These are phyloP conservation scores for Elsinoe arachidis DNA, from an alignment of 2,329 filamentous ascomycete species.

Conservation along the genomic window DNA sequence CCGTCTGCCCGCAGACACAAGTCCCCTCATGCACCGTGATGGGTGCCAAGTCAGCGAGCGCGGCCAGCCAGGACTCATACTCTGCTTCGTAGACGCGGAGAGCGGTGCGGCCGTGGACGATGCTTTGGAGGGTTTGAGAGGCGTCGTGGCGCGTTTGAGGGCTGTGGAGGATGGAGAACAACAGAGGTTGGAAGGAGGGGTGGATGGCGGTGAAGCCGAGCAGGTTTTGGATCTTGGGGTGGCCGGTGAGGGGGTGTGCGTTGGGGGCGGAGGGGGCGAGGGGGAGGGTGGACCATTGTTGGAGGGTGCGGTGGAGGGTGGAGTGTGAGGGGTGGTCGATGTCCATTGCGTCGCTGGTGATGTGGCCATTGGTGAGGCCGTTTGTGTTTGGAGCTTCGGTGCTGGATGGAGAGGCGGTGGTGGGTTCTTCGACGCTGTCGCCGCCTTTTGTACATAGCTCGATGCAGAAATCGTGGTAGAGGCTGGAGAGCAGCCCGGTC, in stretches of 20 bases:
- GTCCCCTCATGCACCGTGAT: conserved; percentile 1
- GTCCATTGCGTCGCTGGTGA: neutral
- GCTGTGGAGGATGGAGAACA: neutral
- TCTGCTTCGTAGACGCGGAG: conserved; percentile 1
- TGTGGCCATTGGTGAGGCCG: neutral
- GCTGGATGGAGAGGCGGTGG: no score
- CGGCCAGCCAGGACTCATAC: neutral
- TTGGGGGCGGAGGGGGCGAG: neutral
- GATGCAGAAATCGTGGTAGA: conserved; percentile 19
- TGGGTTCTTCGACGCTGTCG: neutral
- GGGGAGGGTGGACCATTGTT: neutral
- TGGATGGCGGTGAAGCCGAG: neutral
- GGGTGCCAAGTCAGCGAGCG: neutral
- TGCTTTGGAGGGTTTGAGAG: conserved; percentile 11
- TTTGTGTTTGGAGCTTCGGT: no score
- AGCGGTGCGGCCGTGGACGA: conserved; percentile 1
- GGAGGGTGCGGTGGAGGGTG: neutral
- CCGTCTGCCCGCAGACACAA: conserved; percentile 18
- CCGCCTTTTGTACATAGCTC: neutral
- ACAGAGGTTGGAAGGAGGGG: neutral
- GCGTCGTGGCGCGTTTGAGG: neutral
- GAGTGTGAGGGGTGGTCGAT: neutral
- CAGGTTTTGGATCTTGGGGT: neutral
- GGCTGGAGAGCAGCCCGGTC: conserved; percentile 24
- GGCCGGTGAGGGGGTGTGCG: conserved; percentile 4